Percentiles rank a stretch among this genome's conserved stretches.
phyloP scores from a whole-genome alignment of 257 asterid genomes.

The Lithospermum erythrorhizon region DNA sequence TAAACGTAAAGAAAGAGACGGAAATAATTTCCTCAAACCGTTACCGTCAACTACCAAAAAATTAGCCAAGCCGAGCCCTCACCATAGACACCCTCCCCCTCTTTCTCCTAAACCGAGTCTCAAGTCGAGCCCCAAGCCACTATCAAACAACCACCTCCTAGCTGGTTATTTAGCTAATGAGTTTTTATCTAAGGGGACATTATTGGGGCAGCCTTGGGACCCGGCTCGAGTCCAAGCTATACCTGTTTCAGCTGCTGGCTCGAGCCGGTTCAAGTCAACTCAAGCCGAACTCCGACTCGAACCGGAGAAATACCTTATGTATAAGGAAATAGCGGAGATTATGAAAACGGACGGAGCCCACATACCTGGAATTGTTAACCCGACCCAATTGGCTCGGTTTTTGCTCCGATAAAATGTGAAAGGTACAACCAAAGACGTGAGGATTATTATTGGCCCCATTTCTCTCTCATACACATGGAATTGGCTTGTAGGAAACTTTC shows the following conservation, averaged over 20 bases:
- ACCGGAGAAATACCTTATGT: conserved; percentile 5
- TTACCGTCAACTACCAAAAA: conserved; percentile 25
- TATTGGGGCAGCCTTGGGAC: conserved; percentile 23
- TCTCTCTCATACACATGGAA: background rate
- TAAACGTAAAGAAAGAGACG: conserved; percentile 19
- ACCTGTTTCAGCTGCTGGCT: background rate
- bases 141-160: conserved; percentile 14
- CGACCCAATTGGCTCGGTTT: conserved; percentile 22
- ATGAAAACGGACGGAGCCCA: conserved; percentile 26
- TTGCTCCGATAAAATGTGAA: conserved; percentile 5
- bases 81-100: conserved; percentile 12
- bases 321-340: conserved; percentile 21
- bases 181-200: conserved; percentile 18
- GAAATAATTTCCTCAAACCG: conserved; percentile 18
- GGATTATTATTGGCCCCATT: conserved; percentile 4
- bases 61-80: conserved; percentile 34
- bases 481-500: background rate
- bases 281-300: background rate
- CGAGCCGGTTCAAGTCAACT: conserved; percentile 6
- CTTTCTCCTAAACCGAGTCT: conserved; percentile 7
- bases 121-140: conserved; percentile 8
- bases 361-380: conserved; percentile 25
- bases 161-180: conserved; percentile 32
- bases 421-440: conserved; percentile 6
- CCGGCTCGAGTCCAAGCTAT: conserved; percentile 16